Base-by-base conservation (phyloP, 257 asterid genomes). In the Henckelia pumila region DNA sequence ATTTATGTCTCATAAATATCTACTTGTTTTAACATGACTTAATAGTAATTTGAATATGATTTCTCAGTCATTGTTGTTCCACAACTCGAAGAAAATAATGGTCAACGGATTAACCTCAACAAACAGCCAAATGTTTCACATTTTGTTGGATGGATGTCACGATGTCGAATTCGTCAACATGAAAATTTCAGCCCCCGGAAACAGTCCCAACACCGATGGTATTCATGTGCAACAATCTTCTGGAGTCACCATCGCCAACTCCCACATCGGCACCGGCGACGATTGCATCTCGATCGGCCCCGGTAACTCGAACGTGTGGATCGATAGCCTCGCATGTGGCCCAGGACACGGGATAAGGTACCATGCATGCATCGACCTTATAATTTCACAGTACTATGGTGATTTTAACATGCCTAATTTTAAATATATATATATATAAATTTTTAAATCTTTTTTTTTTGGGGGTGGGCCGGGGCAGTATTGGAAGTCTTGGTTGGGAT, bases 301-400 rank as follows among this genome's bases (percentile, higher is more conserved):
- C 1, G 91, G 89, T 16, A 28, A 75, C 73, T 69, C 87, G 20
- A 70, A 83, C 61, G 29, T 87, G 73, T 87, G 83, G 88, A 80
- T 87, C 29, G 84, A 87, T 56, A 75, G 68, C 28, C 50, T 87
- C 10, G 56, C 77, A 1, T 87, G 95, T 19, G 95, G 95, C 32
- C 95, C 95, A 1, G 95, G 95, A 26, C 95, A 87, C 25, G 95
- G 95, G 11, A 72, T 87, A 56, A 87, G 95, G 91, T 87, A 71
- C 19, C 7, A n/a, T n/a, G n/a, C n/a, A n/a, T n/a, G n/a, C n/a
- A 14, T 44, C 52, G 44, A 35, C 44, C 7, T 4, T n/a, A n/a
- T 28, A 28, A 28, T 35, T 9, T 35, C 44, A 35, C 44, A n/a
- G n/a, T n/a, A n/a, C n/a, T n/a, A n/a, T n/a, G n/a, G n/a, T n/a